These are phyloP conservation scores for Monosporascus cannonballus DNA, from an alignment of 2,329 filamentous ascomycete species.

Conservation along the genomic window DNA sequence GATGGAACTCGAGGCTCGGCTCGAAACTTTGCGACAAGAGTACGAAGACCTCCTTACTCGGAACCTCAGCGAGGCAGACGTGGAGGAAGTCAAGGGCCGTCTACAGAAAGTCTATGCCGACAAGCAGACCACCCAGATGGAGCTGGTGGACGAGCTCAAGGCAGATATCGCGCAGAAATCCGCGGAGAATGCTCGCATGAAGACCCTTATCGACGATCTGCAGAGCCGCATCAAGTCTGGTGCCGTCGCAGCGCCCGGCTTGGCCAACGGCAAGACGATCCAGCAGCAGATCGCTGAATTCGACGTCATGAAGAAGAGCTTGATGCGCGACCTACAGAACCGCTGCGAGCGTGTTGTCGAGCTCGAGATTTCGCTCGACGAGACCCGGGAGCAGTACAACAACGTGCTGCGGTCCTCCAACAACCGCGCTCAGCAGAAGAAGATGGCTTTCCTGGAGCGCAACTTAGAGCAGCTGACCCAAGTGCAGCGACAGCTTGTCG, in stretches of 20 bases:
- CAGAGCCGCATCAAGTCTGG: constrained; percentile 66
- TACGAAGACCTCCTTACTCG: constrained; percentile 78
- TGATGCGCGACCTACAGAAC: constrained; percentile 98
- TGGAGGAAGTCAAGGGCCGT: constrained; percentile 75
- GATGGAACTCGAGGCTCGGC: constrained; percentile 69
- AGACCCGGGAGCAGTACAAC: constrained; percentile 98
- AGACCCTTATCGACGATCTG: constrained; percentile 72
- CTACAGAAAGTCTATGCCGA: constrained; percentile 72
- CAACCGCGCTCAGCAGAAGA: constrained; percentile 98
- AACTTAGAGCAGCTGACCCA: constrained; percentile 97
- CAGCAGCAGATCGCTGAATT: constrained; percentile 98
- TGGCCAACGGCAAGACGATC: constrained; percentile 80
- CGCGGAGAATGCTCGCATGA: constrained; percentile 77
- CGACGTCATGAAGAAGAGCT: constrained; percentile 98
- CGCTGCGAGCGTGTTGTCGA: constrained; percentile 97
- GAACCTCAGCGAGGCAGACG: constrained; percentile 71
- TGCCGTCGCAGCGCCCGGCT: constrained; percentile 46
- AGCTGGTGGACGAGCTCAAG: constrained; percentile 72
- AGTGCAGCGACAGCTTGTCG: constrained; percentile 93
- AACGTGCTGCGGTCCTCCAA: constrained; percentile 95
- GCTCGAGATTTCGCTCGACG: constrained; percentile 93
- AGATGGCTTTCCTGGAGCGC: constrained; percentile 98
- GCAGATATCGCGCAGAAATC: constrained; percentile 69
- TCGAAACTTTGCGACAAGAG: constrained; percentile 69
- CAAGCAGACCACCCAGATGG: constrained; percentile 66